These are phyloP conservation scores for Crithidia expoeki DNA, from an alignment of 208 protist genomes.

Conservation along the genomic window DNA sequence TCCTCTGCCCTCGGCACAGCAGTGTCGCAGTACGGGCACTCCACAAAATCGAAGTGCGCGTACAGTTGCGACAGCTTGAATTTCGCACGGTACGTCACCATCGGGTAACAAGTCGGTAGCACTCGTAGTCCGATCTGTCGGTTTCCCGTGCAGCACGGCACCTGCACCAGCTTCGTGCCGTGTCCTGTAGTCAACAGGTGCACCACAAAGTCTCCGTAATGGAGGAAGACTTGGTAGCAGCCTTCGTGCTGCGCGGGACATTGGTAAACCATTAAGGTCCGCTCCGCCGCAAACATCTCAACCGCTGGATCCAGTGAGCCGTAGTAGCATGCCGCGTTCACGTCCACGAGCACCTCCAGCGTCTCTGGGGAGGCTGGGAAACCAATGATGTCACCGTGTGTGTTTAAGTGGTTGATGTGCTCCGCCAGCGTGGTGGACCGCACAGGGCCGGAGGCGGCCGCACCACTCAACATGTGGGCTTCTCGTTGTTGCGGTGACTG, in stretches of 20 bases:
- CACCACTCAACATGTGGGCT: background rate
- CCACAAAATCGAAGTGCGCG: constrained; percentile 42
- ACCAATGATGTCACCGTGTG: constrained; percentile 48
- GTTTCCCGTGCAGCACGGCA: background rate
- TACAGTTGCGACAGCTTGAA: constrained; percentile 51
- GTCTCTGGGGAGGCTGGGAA: constrained; percentile 41
- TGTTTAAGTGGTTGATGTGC: constrained; percentile 39
- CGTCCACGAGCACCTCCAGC: constrained; percentile 67
- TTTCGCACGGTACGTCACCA: constrained; percentile 57
- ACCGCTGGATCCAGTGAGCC: constrained; percentile 27
- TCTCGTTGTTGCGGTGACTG: background rate
- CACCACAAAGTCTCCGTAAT: constrained; percentile 62
- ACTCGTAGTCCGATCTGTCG: background rate
- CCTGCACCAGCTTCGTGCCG: constrained; percentile 4
- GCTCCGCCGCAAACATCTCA: constrained; percentile 7
- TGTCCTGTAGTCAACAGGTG: constrained; percentile 54
- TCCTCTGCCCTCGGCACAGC: constrained; percentile 29
- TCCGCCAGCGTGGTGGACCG: constrained; percentile 28
- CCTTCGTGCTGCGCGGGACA: constrained; percentile 30
- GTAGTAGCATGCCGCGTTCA: constrained; percentile 21
- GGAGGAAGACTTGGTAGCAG: constrained; percentile 59
- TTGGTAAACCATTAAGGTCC: constrained; percentile 43
- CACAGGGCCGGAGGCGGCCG: constrained; percentile 2
- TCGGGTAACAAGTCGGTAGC: constrained; percentile 35
- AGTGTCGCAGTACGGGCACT: constrained; percentile 41